Percentiles rank a stretch among this genome's conserved stretches.
These are phyloP conservation scores for Polyplosphaeria fusca DNA, from an alignment of 495 filamentous ascomycete species.

Conservation along the genomic window DNA sequence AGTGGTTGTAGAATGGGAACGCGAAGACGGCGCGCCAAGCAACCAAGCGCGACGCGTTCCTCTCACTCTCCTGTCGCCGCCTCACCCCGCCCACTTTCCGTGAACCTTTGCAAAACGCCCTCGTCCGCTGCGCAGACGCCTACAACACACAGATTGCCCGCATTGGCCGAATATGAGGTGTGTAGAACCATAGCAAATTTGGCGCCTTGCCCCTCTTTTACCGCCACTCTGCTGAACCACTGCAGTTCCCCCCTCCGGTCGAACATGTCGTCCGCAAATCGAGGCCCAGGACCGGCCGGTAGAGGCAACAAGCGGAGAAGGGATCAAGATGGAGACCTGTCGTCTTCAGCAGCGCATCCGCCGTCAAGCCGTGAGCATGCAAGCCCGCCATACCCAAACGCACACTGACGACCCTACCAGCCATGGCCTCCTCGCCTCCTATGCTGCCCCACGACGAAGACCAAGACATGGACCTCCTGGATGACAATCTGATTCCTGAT, in stretches of 20 bases:
- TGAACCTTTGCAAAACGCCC: not conserved
- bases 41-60: not conserved
- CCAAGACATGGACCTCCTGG: conserved; percentile 71
- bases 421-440: conserved; percentile 53
- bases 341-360: conserved; percentile 63
- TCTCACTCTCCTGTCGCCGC: conserved; percentile 21
- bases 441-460: conserved; percentile 60
- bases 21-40: not conserved
- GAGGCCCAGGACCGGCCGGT: conserved; percentile 55
- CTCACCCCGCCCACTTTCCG: not conserved
- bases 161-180: conserved; percentile 41
- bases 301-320: conserved; percentile 77
- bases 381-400: conserved; percentile 38
- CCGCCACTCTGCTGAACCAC: conserved; percentile 3
- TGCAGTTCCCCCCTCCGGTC: conserved; percentile 75
- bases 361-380: conserved; percentile 65
- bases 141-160: not conserved
- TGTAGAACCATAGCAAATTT: not conserved
- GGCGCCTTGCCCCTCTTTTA: conserved; percentile 10
- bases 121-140: not conserved
- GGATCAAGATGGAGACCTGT: conserved; percentile 68
- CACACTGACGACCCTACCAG: conserved; percentile 47
- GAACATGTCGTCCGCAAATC: conserved; percentile 83
- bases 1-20: too few relatives aligned
- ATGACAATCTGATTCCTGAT: conserved; percentile 72